Conservation (phyloP, 73 alveolate species). For the Paramecium caudatum region DNA sequence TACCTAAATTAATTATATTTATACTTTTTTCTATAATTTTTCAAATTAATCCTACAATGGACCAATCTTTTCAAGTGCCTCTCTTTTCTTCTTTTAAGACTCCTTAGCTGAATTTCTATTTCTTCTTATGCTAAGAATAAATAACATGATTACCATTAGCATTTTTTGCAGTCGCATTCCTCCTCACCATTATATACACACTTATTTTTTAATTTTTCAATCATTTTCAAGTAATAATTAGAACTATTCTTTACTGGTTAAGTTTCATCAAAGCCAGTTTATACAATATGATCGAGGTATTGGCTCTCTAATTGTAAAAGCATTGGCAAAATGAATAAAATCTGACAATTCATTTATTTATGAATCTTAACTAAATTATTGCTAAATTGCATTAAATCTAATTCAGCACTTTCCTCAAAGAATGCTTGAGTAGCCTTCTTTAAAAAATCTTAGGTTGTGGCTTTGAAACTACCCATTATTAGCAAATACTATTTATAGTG, state of each 20-base stretch:
- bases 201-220: conserved; percentile 70
- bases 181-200: conserved; percentile 78
- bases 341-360: conserved; percentile 49
- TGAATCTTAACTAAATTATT: not conserved
- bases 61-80: conserved; percentile 74
- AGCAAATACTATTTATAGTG: not conserved
- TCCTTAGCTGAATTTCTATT: conserved; percentile 79
- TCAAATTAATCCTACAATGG: conserved; percentile 72
- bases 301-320: conserved; percentile 18
- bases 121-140: conserved; percentile 74
- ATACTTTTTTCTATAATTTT: conserved; percentile 63
- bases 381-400: conserved; percentile 17
- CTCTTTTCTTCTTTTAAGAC: conserved; percentile 75
- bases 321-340: conserved; percentile 36
- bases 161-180: conserved; percentile 72
- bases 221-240: conserved; percentile 72
- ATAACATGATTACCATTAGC: conserved; percentile 58
- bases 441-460: conserved; percentile 56
- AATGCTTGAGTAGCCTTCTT: conserved; percentile 52
- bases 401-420: conserved; percentile 32
- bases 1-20: not conserved
- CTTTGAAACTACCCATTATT: conserved; percentile 64
- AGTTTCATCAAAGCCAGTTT: not conserved
- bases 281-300: conserved; percentile 23
- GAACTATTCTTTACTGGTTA: conserved; percentile 71